Evolutionary conservation across 2,329 filamentous ascomycete species (phyloP), one percentile per base, ranked within the genome.

Genomic region (Neobulgaria alba): DNA sequence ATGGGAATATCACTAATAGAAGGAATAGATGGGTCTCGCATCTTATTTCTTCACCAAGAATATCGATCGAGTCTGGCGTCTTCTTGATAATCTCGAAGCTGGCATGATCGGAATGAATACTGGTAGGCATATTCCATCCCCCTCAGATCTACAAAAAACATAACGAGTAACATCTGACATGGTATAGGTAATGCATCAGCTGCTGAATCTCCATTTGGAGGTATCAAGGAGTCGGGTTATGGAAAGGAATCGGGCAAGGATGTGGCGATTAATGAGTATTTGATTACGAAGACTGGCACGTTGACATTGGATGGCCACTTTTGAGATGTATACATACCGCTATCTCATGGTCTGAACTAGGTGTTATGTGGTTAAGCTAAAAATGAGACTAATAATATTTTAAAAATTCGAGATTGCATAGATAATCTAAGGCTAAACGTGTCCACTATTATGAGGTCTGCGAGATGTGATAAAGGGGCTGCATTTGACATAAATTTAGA

Each of bases 21-120:
- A 35, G 18, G 4, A 17, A 41, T 43, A 55, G 49, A 79, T 82
- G 71, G 79, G 79, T 3, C 59, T 82, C 45, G 79, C 79, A 5
- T 78, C 73, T 29, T 83, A 83, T 52, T 75, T 75, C 46, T 82
- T 82, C 60, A 83, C 79, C 1, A 80, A 79, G 63, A 75, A 81
- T 51, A 63, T 82, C 4, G 76, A 82, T 54, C 73, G 78, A 0
- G 67, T 75, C 38, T 81, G 78, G 73, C 66, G 79, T 43, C 61
- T 83, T 55, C 63, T 82, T 42, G 79, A 84, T 65, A 79, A 75
- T 48, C 57, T 84, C 23, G 77, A 83, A 56, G 78, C 79, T 3
- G 79, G 78, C 3, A 83, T 82, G 79, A 77, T 83, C 53, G 79
- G 78, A 10, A 63, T 79, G 62, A 79, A 79, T 51, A 76, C 72